These are phyloP conservation scores for Trapa bicornis DNA, from an alignment of 345 rosid genomes.

Conservation along the genomic window DNA sequence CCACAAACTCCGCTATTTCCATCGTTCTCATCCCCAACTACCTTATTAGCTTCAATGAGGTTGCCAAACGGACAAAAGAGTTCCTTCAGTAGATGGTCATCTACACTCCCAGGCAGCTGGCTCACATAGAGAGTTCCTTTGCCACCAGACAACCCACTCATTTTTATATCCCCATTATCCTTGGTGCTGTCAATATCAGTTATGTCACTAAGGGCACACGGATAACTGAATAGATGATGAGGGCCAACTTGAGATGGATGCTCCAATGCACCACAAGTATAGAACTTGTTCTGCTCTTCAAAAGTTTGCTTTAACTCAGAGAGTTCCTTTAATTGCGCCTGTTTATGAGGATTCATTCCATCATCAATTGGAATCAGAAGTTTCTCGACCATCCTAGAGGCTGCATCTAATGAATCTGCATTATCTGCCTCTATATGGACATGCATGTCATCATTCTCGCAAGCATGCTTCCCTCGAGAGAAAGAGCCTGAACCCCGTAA, in stretches of 20 bases:
- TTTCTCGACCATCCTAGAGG: slow-evolving; percentile 18
- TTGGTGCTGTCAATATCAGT: slow-evolving; percentile 1
- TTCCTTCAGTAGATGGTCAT: slow-evolving; percentile 11
- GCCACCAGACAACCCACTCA: not conserved
- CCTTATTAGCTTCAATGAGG: slow-evolving; percentile 9
- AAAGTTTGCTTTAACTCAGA: slow-evolving; percentile 5
- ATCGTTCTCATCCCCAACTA: slow-evolving; percentile 6
- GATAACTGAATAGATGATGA: slow-evolving; percentile 3
- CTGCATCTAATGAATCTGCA: slow-evolving; percentile 18
- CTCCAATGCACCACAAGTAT: slow-evolving; percentile 10
- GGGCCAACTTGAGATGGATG: slow-evolving; percentile 12
- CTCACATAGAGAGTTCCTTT: slow-evolving; percentile 10
- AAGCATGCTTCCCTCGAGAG: not conserved
- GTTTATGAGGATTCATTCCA: slow-evolving; percentile 9
- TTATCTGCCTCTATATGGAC: slow-evolving; percentile 14
- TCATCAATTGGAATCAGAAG: slow-evolving; percentile 13
- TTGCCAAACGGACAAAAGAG: slow-evolving; percentile 15
- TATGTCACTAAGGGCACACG: not conserved
- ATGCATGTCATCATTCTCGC: slow-evolving; percentile 19
- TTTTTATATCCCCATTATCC: not conserved
- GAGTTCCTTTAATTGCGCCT: slow-evolving; percentile 14
- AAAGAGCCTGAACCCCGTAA: slow-evolving; percentile 16
- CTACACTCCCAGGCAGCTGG: slow-evolving; percentile 12
- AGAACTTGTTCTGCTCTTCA: slow-evolving; percentile 3
- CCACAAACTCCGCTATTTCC: slow-evolving; percentile 12